A percentile compares a stretch with the other conserved stretches of the same genome.
These are phyloP conservation scores for Eragrostis tef DNA, from an alignment of 202 grass and related monocot genomes.

Conservation along the genomic window DNA sequence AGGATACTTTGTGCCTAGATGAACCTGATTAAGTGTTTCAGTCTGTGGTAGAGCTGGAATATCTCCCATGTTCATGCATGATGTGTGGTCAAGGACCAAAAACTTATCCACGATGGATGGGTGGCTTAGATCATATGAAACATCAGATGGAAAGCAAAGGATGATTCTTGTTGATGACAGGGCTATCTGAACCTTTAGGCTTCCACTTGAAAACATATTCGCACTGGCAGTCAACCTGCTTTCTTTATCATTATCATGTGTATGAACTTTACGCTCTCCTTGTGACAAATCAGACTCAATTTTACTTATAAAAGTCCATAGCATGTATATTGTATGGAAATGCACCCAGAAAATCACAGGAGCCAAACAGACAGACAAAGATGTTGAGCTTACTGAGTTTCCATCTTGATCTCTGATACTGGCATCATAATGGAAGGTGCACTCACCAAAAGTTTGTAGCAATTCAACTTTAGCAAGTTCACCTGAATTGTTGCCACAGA, in stretches of 20 bases:
- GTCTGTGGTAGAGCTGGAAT: slow-evolving; percentile 41
- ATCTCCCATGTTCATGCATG: slow-evolving; percentile 52
- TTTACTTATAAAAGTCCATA: slow-evolving; percentile 68
- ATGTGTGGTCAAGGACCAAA: slow-evolving; percentile 74
- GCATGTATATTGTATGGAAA: slow-evolving; percentile 73
- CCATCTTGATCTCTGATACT: slow-evolving; percentile 69
- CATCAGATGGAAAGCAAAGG: slow-evolving; percentile 77
- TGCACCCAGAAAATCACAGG: slow-evolving; percentile 86
- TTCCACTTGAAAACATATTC: slow-evolving; percentile 47
- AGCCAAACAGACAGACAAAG: slow-evolving; percentile 65
- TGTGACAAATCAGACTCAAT: slow-evolving; percentile 50
- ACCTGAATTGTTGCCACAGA: slow-evolving; percentile 43
- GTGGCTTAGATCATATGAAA: slow-evolving; percentile 55
- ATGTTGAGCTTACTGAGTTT: slow-evolving; percentile 59
- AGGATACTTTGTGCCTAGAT: slow-evolving; percentile 52
- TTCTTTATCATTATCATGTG: slow-evolving; percentile 43
- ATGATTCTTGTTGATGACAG: slow-evolving; percentile 67
- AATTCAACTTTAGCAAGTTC: slow-evolving; percentile 72
- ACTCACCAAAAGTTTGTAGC: slow-evolving; percentile 76
- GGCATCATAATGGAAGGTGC: slow-evolving; percentile 61
- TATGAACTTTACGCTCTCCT: slow-evolving; percentile 48
- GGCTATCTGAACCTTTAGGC: slow-evolving; percentile 63
- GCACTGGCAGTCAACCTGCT: slow-evolving; percentile 36
- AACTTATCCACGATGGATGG: slow-evolving; percentile 72
- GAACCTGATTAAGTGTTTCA: slow-evolving; percentile 49